These are phyloP conservation scores for Arthrobotrys musiformis DNA, from an alignment of 2,329 filamentous ascomycete genomes.

Conservation along the genomic window DNA sequence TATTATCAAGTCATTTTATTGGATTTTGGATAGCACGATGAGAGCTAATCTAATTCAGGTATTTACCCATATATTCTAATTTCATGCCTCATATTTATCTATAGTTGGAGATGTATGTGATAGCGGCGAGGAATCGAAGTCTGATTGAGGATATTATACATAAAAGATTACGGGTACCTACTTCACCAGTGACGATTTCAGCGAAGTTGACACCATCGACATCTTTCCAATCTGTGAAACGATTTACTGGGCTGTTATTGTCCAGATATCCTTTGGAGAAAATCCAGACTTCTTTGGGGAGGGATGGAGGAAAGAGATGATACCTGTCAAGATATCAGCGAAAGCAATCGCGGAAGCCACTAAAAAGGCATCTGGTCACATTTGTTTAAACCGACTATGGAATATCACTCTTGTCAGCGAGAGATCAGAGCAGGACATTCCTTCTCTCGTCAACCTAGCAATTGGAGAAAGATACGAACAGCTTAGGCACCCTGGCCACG, in stretches of 20 bases:
- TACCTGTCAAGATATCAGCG: conserved; percentile 8
- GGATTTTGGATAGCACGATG: conserved; percentile 23
- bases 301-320: conserved; percentile 9
- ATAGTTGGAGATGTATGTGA: too few relatives aligned
- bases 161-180: conserved; percentile 13
- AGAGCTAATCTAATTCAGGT: not conserved
- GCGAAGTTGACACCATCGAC: not conserved
- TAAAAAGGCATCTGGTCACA: not conserved
- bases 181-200: not conserved
- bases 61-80: too few relatives aligned
- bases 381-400: conserved; percentile 35
- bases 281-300: not conserved
- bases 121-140: too few relatives aligned
- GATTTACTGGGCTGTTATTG: conserved; percentile 11
- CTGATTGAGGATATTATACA: too few relatives aligned
- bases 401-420: conserved; percentile 10
- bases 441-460: conserved; percentile 3
- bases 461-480: not conserved
- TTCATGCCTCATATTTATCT: too few relatives aligned
- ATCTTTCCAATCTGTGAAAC: conserved; percentile 26
- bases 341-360: conserved; percentile 4
- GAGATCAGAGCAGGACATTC: conserved; percentile 22
- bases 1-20: conserved; percentile 5
- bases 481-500: conserved; percentile 19
- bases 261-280: conserved; percentile 14